phyloP scores from a whole-genome alignment of 768 basidiomycete species.

The Collybia sordida region DNA sequence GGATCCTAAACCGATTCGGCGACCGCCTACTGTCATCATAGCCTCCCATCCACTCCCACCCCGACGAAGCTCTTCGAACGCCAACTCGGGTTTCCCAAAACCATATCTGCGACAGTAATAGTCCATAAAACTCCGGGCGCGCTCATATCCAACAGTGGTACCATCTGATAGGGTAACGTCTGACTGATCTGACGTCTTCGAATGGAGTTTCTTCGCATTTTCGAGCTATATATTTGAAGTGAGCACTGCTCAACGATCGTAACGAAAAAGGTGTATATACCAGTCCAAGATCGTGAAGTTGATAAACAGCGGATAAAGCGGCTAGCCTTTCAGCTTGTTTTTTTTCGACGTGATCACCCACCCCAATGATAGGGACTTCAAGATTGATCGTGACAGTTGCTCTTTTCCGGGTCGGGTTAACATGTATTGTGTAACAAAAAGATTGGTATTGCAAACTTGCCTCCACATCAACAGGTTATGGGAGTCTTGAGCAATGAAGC shows the following conservation, averaged over 20 bases:
- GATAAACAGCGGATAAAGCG: constrained; percentile 70
- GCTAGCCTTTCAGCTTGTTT: constrained; percentile 77
- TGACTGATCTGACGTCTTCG: constrained; percentile 16
- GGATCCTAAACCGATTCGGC: constrained; percentile 80
- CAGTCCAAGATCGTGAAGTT: constrained; percentile 59
- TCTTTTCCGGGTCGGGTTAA: constrained; percentile 20
- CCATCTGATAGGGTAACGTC: constrained; percentile 57
- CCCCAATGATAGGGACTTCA: constrained; percentile 46
- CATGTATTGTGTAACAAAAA: not conserved
- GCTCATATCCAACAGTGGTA: constrained; percentile 61
- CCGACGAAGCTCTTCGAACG: constrained; percentile 37
- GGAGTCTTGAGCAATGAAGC: constrained; percentile 21
- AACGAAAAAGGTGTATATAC: constrained; percentile 42
- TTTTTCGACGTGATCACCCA: constrained; percentile 59
- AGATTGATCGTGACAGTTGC: constrained; percentile 39
- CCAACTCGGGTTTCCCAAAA: constrained; percentile 73
- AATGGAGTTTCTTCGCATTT: constrained; percentile 29
- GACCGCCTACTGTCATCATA: constrained; percentile 71
- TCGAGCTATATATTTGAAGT: constrained; percentile 31
- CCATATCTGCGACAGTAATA: constrained; percentile 84
- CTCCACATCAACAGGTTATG: constrained; percentile 33
- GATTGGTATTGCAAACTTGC: constrained; percentile 27
- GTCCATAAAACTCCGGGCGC: constrained; percentile 89
- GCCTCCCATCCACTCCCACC: constrained; percentile 60
- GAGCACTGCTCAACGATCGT: not conserved